Evolutionary conservation across 441 rosid genomes (phyloP).

Genomic region (Geranium incanum): DNA sequence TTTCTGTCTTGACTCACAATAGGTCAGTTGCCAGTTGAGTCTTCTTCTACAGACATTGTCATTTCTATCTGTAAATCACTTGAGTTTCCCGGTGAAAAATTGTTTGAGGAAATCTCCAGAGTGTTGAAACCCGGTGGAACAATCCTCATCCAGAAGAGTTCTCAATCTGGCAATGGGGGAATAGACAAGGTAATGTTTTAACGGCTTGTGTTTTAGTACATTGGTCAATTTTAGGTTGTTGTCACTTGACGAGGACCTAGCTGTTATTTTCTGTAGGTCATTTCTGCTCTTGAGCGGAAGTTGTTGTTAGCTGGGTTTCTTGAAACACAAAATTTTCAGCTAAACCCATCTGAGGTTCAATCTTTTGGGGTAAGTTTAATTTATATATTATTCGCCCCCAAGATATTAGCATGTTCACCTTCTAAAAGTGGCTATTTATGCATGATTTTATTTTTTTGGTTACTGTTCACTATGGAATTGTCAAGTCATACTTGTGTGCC

Average conservation of each 20-base stretch:
- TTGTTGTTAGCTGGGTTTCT: constrained; percentile 66
- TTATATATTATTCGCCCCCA: not conserved
- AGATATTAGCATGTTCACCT: not conserved
- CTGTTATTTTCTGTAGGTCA: constrained; percentile 35
- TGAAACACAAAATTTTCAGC: constrained; percentile 33
- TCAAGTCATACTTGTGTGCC: too few relatives aligned
- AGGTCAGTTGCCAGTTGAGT: constrained; percentile 60
- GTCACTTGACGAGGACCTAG: constrained; percentile 4
- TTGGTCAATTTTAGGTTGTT: constrained; percentile 3
- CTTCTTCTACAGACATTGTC: constrained; percentile 50
- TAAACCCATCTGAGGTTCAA: constrained; percentile 32
- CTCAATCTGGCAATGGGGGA: constrained; percentile 31
- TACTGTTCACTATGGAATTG: too few relatives aligned
- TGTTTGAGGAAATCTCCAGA: constrained; percentile 49
- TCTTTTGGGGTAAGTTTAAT: constrained; percentile 48
- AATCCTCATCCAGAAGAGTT: constrained; percentile 36
- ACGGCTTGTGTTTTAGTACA: not conserved
- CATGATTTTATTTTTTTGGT: too few relatives aligned
- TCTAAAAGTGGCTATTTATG: not conserved
- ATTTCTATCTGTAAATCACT: constrained; percentile 36
- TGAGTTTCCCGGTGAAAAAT: constrained; percentile 45
- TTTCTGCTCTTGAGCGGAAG: constrained; percentile 42
- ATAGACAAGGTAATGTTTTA: constrained; percentile 39
- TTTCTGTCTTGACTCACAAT: constrained; percentile 19
- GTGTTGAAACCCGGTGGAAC: constrained; percentile 66